Base-by-base conservation (phyloP, 1,139 yeast genomes). In the Yamadazyma atmosphaerica region DNA sequence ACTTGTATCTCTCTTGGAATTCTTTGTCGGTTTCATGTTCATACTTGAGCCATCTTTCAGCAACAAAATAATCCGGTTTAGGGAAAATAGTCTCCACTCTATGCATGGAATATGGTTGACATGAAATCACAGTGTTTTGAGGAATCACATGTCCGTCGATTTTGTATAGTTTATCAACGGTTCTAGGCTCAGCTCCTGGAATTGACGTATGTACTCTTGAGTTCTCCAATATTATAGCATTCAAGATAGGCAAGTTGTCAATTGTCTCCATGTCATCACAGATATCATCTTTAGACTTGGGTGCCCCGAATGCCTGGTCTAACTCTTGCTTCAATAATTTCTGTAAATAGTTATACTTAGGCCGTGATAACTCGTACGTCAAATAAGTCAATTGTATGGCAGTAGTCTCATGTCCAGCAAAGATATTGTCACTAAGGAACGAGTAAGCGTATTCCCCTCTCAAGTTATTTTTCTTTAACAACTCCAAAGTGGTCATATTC, bases 371-470 rank as follows among this genome's bases (percentile, higher is more conserved):
- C 50, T 81, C 81, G 63, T 79, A 83, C 10, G 79, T 67, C 37
- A 80, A 58, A 54, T 75, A 83, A 1, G 86, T 68, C 41, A 83
- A 58, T 13, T 83, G 82, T 4, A 81, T 74, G 0, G 87, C 89
- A 0, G 90, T 83, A 2, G 92, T 83, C 54, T 83, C 86, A 52
- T 83, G 89, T 3, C 92, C 92, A 1, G 92, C 92, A 38, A 69
- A 69, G 14, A 70, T 68, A 47, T 65, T 64, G 41, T 68, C 73
- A 4, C 68, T 63, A 16, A 71, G 49, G 42, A 69, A 65, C 1
- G 73, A 61, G 46, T 69, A 71, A 1, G 77, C 77, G 33, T 58
- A 38, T 15, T 56, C 52, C 1, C 68, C 69, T 11, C 40, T 37
- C 12, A 63, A 47, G 0, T 74, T 74, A 37, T 54, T 55, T 31